These are phyloP conservation scores for Solanum clarkiae DNA, from an alignment of 257 asterid species.

Conservation along the genomic window DNA sequence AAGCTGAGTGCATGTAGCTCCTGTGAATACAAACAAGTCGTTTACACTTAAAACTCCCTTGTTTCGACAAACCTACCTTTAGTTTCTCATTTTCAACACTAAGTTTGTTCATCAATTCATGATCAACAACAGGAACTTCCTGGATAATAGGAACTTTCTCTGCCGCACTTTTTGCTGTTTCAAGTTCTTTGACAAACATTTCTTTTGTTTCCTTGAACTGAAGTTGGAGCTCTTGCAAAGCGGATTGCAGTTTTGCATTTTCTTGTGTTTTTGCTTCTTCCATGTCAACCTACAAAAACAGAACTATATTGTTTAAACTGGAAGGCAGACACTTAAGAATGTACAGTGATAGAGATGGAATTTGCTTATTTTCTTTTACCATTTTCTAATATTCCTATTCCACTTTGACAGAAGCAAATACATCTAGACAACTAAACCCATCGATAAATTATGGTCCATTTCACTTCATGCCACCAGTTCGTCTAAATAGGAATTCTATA, in stretches of 20 bases:
- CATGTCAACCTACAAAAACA: slow-evolving; percentile 1
- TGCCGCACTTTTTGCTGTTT: neutral
- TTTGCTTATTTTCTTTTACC: neutral
- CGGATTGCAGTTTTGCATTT: slow-evolving; percentile 6
- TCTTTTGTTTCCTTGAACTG: slow-evolving; percentile 7
- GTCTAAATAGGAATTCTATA: neutral
- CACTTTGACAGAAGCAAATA: neutral
- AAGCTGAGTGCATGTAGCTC: neutral
- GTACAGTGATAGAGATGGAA: neutral
- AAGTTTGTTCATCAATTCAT: neutral
- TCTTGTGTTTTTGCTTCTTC: slow-evolving; percentile 12
- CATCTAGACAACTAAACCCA: neutral
- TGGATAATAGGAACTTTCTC: neutral
- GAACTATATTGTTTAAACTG: neutral
- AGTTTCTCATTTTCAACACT: slow-evolving; percentile 8
- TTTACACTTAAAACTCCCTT: neutral
- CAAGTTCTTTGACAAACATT: neutral
- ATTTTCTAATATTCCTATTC: neutral
- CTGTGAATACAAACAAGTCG: neutral
- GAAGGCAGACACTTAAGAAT: neutral
- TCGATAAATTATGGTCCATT: neutral
- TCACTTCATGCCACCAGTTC: neutral
- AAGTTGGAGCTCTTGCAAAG: slow-evolving; percentile 8
- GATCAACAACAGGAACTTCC: neutral
- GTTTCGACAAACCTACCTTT: slow-evolving; percentile 4